Evolutionary conservation across 352 stramenopile species (phyloP).

Genomic region (Detonula confervacea): DNA sequence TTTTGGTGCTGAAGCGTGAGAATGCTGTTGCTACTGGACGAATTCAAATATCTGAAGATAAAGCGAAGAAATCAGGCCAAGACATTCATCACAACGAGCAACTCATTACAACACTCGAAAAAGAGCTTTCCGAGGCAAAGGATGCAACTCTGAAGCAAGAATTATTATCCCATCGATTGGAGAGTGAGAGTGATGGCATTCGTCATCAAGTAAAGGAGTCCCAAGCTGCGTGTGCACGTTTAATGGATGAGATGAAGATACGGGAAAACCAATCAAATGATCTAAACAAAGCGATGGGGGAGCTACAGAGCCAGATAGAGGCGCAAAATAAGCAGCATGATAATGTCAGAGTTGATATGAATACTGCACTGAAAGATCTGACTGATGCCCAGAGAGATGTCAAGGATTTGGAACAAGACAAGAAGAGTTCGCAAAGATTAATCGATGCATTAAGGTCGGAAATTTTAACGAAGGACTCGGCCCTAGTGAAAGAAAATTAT

Average conservation of each 20-base stretch:
- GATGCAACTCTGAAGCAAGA: constrained; percentile 90
- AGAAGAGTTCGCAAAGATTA: constrained; percentile 90
- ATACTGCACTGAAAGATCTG: constrained; percentile 95
- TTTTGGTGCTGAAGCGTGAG: constrained; percentile 89
- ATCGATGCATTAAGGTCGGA: constrained; percentile 95
- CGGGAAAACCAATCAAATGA: constrained; percentile 80
- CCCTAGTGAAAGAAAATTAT: constrained; percentile 95
- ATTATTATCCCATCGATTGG: constrained; percentile 91
- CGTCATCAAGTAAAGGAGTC: constrained; percentile 86
- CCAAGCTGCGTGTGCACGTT: constrained; percentile 87
- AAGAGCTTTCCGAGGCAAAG: constrained; percentile 72
- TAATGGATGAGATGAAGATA: constrained; percentile 87
- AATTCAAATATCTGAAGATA: constrained; percentile 85
- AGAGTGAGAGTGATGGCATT: constrained; percentile 93
- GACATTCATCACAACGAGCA: constrained; percentile 92
- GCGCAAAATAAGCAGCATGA: constrained; percentile 97
- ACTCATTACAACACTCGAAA: constrained; percentile 86
- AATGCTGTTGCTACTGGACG: constrained; percentile 86
- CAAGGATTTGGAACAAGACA: constrained; percentile 95
- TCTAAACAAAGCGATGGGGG: constrained; percentile 85
- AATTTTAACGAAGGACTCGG: constrained; percentile 93
- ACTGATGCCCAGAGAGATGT: constrained; percentile 96
- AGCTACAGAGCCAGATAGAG: constrained; percentile 93
- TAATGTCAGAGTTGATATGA: constrained; percentile 92
- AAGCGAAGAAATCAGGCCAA: constrained; percentile 88